These are phyloP conservation scores for Nepenthes alata DNA, from an alignment of 179 eudicot species.

Conservation along the genomic window DNA sequence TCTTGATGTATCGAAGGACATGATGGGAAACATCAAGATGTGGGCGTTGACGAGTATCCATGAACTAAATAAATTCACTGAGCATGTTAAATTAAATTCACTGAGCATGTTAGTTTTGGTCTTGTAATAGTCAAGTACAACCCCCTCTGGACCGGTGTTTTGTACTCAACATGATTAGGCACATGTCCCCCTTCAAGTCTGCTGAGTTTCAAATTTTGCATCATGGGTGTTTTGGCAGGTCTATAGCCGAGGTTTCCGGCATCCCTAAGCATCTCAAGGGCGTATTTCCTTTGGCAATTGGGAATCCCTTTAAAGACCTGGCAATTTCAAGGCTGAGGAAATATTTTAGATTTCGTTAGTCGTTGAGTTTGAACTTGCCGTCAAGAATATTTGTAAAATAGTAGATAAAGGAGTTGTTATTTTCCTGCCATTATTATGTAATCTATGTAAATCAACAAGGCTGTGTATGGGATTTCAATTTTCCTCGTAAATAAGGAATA, in stretches of 20 bases:
- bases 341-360: not conserved
- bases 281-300: not conserved
- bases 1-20: not conserved
- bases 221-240: not conserved
- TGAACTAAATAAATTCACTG: not conserved
- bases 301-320: not conserved
- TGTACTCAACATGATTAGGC: not conserved
- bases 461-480: too few species aligned
- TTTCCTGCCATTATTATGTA: not conserved
- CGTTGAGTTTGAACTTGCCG: not conserved
- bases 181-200: not conserved
- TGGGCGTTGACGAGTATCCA: not conserved
- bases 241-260: too few species aligned
- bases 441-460: not conserved
- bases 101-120: not conserved
- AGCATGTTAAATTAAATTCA: not conserved
- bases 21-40: not conserved
- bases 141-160: too few species aligned
- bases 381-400: not conserved
- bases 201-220: not conserved
- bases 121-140: not conserved
- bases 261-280: not conserved
- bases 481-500: too few species aligned
- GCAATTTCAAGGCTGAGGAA: not conserved
- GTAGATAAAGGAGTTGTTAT: not conserved